Evolutionary conservation across 305 asterid species (phyloP), one percentile per base, ranked within the genome.

Genomic region (Fraxinus paxiana): DNA sequence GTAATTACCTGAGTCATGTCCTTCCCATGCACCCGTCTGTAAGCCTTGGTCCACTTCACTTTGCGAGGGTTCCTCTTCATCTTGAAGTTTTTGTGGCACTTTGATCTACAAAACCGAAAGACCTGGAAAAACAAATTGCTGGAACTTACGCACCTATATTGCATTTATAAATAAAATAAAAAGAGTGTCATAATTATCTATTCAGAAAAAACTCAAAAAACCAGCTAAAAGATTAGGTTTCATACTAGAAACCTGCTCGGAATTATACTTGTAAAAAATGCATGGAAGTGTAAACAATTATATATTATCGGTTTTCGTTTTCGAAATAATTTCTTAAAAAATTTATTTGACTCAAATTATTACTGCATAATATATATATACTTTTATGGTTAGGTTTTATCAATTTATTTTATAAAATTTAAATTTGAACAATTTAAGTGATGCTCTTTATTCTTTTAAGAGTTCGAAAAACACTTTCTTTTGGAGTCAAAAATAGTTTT

Each of bases 61-160:
- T 95, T 91, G 9, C 97, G 98, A 17, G 99, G 98, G 65, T 95
- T 95, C 84, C 97, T 92, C 96, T 95, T 95, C 99, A 95, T 95
- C 90, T 93, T 94, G 84, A 91, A 95, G 89, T 94, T 94, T 78
- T 95, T 95, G 88, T 92, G 99, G 87, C 99, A 95, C 77, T 95
- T 95, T 6, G 98, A 92, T 35, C 98, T 90, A 84, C 98, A 95
- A 81, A 95, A 93, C 77, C 97, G 86, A 85, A 95, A 93, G 80
- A 95, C 84, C 98, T 95, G 91, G 85, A 88, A 76, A 76, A 35
- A 71, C 73, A 78, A 37, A 34, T 5, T 2, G 34, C 65, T 22
- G 5, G 22, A 67, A 61, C 33, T 85, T 8, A 65, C 48, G 24
- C 74, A 80, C 76, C 69, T 70, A 70, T 59, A 59, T 43, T 72